These are phyloP conservation scores for Lyophyllum decastes DNA, from an alignment of 768 basidiomycete genomes.

Conservation along the genomic window DNA sequence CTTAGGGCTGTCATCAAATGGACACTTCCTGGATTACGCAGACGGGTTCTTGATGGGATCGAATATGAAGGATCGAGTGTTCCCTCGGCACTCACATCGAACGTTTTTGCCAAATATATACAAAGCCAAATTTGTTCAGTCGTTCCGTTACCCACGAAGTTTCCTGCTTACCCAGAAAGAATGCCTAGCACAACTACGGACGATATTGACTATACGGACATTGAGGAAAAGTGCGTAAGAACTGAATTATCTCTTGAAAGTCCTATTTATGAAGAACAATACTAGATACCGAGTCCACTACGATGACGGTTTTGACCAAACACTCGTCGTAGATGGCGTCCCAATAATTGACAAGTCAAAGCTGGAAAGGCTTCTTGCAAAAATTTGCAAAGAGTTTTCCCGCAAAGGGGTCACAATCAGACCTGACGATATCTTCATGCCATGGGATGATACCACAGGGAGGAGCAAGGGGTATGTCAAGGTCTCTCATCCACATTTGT, in stretches of 20 bases:
- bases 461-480: slow-evolving; percentile 87
- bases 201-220: slow-evolving; percentile 85
- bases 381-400: slow-evolving; percentile 82
- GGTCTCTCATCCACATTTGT: neutral
- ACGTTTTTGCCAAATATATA: neutral
- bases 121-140: neutral
- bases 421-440: slow-evolving; percentile 78
- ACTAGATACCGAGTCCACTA: slow-evolving; percentile 82
- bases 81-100: no score
- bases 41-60: no score
- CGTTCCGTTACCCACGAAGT: slow-evolving; percentile 46
- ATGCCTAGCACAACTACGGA: slow-evolving; percentile 58
- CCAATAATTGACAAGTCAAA: slow-evolving; percentile 89
- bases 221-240: slow-evolving; percentile 74
- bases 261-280: slow-evolving; percentile 2
- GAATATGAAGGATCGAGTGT: no score
- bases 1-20: no score
- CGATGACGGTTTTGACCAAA: slow-evolving; percentile 87
- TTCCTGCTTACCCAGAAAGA: slow-evolving; percentile 41
- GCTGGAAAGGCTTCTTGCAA: slow-evolving; percentile 77
- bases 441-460: slow-evolving; percentile 80
- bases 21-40: no score
- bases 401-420: slow-evolving; percentile 79
- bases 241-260: neutral
- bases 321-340: slow-evolving; percentile 90